Percentiles rank a stretch among this genome's conserved stretches.
Conservation (phyloP, 116 monocot species). For the Cymodocea nodosa region DNA sequence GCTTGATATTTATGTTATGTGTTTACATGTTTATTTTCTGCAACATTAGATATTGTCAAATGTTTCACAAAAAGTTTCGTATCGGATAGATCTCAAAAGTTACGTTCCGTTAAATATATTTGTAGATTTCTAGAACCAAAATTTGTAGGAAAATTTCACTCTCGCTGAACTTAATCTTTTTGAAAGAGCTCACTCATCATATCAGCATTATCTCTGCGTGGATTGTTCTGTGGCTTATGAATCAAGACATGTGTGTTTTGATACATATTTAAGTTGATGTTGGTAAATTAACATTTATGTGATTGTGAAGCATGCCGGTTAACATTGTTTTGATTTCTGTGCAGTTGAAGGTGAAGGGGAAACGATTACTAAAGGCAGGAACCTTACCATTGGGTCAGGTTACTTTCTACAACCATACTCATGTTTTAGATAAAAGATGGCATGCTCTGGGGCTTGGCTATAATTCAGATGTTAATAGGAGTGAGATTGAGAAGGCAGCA, state of each 20-base stretch:
- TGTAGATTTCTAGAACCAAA: too few species aligned
- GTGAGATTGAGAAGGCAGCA: constrained; percentile 19
- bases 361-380: constrained; percentile 35
- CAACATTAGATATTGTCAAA: too few species aligned
- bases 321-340: constrained; percentile 11
- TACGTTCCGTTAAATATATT: too few species aligned
- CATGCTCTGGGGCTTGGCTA: constrained; percentile 25
- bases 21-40: not conserved
- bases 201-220: too few species aligned
- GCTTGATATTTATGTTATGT: not conserved
- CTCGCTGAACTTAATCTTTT: too few species aligned
- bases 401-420: constrained; percentile 46
- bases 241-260: too few species aligned
- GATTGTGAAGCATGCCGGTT: not conserved
- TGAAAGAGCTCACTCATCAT: too few species aligned
- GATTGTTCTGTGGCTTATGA: too few species aligned
- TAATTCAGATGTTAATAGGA: constrained; percentile 3
- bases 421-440: constrained; percentile 38
- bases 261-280: too few species aligned
- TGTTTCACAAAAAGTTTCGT: too few species aligned
- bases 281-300: not conserved
- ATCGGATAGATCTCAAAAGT: too few species aligned
- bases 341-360: constrained; percentile 14
- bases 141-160: too few species aligned
- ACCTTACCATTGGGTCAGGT: constrained; percentile 57